phyloP scores from a whole-genome alignment of 1,139 yeast genomes.

The Taphrina populina region DNA sequence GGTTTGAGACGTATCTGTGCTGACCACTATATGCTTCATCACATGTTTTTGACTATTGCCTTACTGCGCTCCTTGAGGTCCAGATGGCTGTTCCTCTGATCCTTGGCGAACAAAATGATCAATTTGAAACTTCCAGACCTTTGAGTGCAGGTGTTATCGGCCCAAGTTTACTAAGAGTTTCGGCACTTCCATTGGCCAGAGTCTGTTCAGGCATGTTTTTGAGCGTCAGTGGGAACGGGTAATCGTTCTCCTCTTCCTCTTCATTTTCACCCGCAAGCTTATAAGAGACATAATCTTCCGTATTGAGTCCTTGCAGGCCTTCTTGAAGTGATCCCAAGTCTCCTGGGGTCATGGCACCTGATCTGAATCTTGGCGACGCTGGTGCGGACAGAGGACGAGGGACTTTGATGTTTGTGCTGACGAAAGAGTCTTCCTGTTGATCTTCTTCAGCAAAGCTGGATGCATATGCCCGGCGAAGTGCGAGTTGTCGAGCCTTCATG shows the following conservation, averaged over 20 bases:
- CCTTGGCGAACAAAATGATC: too few relatives aligned
- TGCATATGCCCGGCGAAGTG: constrained; percentile 91
- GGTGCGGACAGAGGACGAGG: constrained; percentile 93
- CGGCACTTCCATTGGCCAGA: constrained; percentile 18
- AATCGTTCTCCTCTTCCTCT: constrained; percentile 29
- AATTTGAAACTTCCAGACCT: constrained; percentile 12
- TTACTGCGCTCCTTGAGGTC: too few relatives aligned
- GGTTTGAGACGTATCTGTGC: too few relatives aligned
- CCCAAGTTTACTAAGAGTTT: constrained; percentile 12
- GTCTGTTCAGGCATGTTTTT: constrained; percentile 19
- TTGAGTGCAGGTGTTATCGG: constrained; percentile 31
- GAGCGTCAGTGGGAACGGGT: constrained; percentile 30
- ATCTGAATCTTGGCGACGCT: constrained; percentile 79
- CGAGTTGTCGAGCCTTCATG: constrained; percentile 88
- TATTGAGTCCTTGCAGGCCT: constrained; percentile 66
- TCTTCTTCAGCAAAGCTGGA: constrained; percentile 58
- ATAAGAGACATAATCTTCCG: constrained; percentile 81
- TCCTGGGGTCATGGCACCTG: constrained; percentile 90
- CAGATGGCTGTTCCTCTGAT: too few relatives aligned
- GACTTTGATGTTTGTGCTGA: constrained; percentile 61
- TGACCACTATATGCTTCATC: too few relatives aligned
- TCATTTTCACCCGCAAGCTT: constrained; percentile 59
- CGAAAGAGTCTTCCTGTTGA: constrained; percentile 53
- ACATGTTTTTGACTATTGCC: too few relatives aligned
- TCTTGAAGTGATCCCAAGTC: constrained; percentile 96